phyloP scores from a whole-genome alignment of 192 early-diverging fungal genomes.

The Coemansia sp. region DNA sequence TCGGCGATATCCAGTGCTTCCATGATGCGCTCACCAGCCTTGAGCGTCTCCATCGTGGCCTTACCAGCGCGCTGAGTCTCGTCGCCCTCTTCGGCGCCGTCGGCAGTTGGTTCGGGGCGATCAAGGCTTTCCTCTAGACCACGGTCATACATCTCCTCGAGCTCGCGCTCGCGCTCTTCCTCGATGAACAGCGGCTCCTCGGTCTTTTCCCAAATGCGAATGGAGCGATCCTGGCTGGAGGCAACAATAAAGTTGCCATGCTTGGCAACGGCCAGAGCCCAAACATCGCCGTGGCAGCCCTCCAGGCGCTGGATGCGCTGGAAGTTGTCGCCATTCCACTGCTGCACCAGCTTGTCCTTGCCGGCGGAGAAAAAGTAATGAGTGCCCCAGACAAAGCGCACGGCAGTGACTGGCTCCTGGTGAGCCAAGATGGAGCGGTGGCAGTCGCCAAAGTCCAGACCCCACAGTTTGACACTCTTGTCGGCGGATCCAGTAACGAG shows the following conservation, averaged over 20 bases:
- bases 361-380: slow-evolving; percentile 94
- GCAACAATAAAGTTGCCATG: slow-evolving; percentile 89
- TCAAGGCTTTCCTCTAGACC: slow-evolving; percentile 71
- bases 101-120: slow-evolving; percentile 18
- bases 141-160: slow-evolving; percentile 89
- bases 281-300: slow-evolving; percentile 93
- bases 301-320: slow-evolving; percentile 93
- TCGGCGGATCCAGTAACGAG: slow-evolving; percentile 95
- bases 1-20: slow-evolving; percentile 92
- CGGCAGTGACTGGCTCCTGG: slow-evolving; percentile 86
- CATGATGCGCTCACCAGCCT: slow-evolving; percentile 92
- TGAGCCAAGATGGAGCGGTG: slow-evolving; percentile 93
- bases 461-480: slow-evolving; percentile 99
- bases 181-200: slow-evolving; percentile 95
- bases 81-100: slow-evolving; percentile 57
- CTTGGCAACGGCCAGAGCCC: slow-evolving; percentile 89
- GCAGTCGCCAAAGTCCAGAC: slow-evolving; percentile 99
- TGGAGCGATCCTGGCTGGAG: slow-evolving; percentile 90
- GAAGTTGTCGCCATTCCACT: slow-evolving; percentile 98
- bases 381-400: slow-evolving; percentile 91
- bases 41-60: slow-evolving; percentile 92
- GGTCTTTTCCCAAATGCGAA: slow-evolving; percentile 95
- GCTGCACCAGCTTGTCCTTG: slow-evolving; percentile 90
- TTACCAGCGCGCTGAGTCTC: slow-evolving; percentile 79
- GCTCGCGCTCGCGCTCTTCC: slow-evolving; percentile 94